Base-by-base conservation (phyloP, 2,329 filamentous ascomycete genomes). In the Exserohilum turcica region DNA sequence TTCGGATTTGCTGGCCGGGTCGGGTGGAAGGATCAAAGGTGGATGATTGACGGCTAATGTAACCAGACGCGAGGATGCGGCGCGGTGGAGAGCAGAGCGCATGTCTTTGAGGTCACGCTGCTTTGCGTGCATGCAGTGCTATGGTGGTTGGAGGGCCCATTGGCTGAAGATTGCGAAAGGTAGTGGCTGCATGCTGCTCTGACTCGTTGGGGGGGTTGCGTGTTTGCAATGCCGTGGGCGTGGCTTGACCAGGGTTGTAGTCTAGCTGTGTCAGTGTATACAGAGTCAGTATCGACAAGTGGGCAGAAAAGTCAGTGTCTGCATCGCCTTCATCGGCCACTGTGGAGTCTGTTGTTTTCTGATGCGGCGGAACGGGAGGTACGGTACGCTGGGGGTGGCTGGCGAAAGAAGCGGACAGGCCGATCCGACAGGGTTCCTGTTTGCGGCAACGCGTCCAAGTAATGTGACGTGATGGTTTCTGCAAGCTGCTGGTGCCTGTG, bases 281-380 rank as follows among this genome's bases (percentile, higher is more conserved):
- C 7, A 7, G 21, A 24, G 49, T 16, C 33, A 36, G 21, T 49
- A 16, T 29, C 42, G 33, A 16, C 43, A 32, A 6, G 21, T 33
- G 19, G 42, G 18, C 21, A 24, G n/a, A n/a, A 54, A 39, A 33
- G n/a, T 15, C 5, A 18, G 16, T 39, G 33, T 39, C 40, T 44
- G 35, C 19, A 50, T 45, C 27, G 38, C 33, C 6, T 16, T 21
- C 29, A 28, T 39, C 18, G 28, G 24, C 21, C 29, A 35, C 27
- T 28, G 46, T 43, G 45, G 38, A 48, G 46, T 35, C 29, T 33
- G n/a, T n/a, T n/a, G n/a, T n/a, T 7, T 24, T 24, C 7, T 31
- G 47, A 45, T n/a, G 27, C 40, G 37, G 51, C 46, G 51, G 51
- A 54, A 54, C 51, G 51, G 51, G 51, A 54, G 51, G 51, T 54